Base-by-base conservation (phyloP, 1,139 yeast genomes). In the Blastobotrys malaysiensis region DNA sequence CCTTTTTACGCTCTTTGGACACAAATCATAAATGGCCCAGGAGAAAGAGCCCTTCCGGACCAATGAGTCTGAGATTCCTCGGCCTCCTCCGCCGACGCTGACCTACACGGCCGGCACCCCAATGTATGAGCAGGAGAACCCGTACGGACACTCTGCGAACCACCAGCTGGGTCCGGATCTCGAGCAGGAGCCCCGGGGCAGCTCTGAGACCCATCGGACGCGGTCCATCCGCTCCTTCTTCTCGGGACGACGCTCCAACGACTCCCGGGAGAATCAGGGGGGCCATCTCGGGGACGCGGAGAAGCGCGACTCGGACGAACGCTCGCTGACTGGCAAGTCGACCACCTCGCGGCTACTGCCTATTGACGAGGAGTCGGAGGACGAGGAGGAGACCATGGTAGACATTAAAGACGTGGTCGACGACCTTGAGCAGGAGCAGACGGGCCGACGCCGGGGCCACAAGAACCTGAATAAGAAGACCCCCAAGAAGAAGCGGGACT, bases 371-470 rank as follows among this genome's bases (percentile, higher is more conserved):
- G 69, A 64, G 51, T 67, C 60, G 2, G 60, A 56, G 21, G 57
- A 57, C 16, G 70, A 67, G 19, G 66, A 67, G 19, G 66, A 63
- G 6, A 63, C 54, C 7, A 48, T 60, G 31, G 61, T 63, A 9
- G 72, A 67, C 43, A 60, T 69, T 31, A 62, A 64, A 24, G 65
- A 67, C 45, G 69, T 65, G 11, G 64, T 65, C 9, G 59, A 56
- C 19, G 60, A 61, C 22, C 55, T 62, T 26, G 60, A 59, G 19
- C 58, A 59, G n/a, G 61, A 50, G 20, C 52, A 59, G 9, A 43
- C 56, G 4, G 57, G 55, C 18, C 9, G 48, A 14, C 46, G 44
- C 13, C 26, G 27, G 22, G 26, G 53, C 49, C 52, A 57, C 18
- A 57, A 57, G 39, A 60, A 64, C 43, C 55, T 62, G 21, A 26